Base-by-base conservation (phyloP, 2,329 filamentous ascomycete genomes). In the Trichoderma sp. region DNA sequence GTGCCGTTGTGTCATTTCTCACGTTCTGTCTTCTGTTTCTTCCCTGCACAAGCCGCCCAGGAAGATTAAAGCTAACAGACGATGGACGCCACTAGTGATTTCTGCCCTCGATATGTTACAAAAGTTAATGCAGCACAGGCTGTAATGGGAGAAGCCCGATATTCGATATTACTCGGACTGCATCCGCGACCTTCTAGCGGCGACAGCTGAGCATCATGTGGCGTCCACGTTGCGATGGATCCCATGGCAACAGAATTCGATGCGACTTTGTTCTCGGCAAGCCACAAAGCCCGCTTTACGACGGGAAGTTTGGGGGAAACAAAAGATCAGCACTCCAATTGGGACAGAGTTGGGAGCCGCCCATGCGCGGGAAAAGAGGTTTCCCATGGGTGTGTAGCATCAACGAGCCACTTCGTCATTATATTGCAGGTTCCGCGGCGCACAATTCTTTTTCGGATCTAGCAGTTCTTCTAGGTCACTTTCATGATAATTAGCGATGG, bases 181-280 rank as follows among this genome's bases (percentile, higher is more conserved):
- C 60, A 65, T 72, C 60, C 60, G 60, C 33, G 41, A 27, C 41
- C 31, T 27, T 71, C n/a, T 38, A 69, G 50, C 41, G 67, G 50
- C 24, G 24, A 33, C 21, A 67, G 71, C 71, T 67, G 71, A 67
- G 27, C 62, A 59, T 74, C 62, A 67, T 62, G 71, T 66, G 63
- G 63, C 71, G 63, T 59, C 71, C 71, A 65, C 69, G 60, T 73
- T 73, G 41, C 9, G n/a, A 56, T 56, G 71, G 60, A 56, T 73
- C 27, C 31, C 71, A n/a, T 53, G 60, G 41, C 71, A 56, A 33
- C 45, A 62, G 50, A 35, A 35, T 21, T 21, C 33, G 8, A 56
- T 53, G n/a, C n/a, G 31, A 65, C 29, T 65, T 73, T 65, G 41
- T 56, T 72, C n/a, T 27, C 41, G 53, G 62, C 16, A 65, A 56